Conservation (phyloP, 208 protist species). For the Tritrichomonas musculus region DNA sequence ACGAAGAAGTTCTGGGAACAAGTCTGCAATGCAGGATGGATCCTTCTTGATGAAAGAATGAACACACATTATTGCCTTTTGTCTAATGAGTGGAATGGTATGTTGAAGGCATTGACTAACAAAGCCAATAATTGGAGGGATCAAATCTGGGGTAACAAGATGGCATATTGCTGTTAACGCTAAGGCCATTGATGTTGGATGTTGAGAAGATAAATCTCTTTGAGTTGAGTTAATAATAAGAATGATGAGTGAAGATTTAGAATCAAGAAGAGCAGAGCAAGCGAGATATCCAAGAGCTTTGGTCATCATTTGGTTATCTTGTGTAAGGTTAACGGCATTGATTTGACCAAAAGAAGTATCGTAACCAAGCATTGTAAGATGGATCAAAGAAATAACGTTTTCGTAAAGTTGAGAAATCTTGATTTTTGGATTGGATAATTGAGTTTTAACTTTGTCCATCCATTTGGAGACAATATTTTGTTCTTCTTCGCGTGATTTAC, state of each 20-base stretch:
- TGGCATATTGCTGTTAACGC: constrained; percentile 11
- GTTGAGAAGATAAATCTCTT: not conserved
- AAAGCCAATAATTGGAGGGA: constrained; percentile 14
- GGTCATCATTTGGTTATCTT: not conserved
- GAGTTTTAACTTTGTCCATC: not conserved
- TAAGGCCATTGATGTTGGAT: constrained; percentile 33
- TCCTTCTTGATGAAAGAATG: constrained; percentile 21
- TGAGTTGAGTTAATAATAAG: constrained; percentile 15
- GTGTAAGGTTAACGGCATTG: constrained; percentile 26
- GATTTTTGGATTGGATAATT: not conserved
- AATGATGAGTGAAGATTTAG: not conserved
- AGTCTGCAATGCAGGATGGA: not conserved
- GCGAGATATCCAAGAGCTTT: constrained; percentile 20
- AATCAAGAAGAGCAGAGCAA: not conserved
- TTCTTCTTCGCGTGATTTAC: constrained; percentile 19
- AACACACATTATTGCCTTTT: constrained; percentile 20
- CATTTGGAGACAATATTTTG: not conserved
- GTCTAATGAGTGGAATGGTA: not conserved
- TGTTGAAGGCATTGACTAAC: not conserved
- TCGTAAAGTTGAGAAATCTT: not conserved
- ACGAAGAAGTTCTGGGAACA: not conserved
- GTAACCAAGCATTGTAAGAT: not conserved
- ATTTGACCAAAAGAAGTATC: constrained; percentile 27
- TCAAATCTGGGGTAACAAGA: not conserved
- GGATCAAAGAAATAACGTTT: not conserved